These are phyloP conservation scores for Grosmannia clavigera DNA, from an alignment of 2,329 filamentous ascomycete species.

Conservation along the genomic window DNA sequence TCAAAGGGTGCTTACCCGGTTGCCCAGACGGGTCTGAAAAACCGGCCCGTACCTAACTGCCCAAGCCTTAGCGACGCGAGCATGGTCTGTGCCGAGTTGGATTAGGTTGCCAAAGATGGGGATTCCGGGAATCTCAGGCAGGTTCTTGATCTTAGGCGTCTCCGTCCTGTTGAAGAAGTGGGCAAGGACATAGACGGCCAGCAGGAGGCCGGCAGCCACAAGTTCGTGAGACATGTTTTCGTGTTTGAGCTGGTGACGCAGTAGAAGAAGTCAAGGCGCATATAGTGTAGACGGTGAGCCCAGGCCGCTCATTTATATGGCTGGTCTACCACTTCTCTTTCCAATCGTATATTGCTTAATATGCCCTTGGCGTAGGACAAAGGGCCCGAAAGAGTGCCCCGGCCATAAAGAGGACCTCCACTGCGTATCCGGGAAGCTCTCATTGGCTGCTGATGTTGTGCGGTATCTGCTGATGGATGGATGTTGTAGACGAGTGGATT, in stretches of 20 bases:
- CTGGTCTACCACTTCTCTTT: too few relatives aligned
- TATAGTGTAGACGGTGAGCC: neutral
- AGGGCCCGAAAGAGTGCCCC: too few relatives aligned
- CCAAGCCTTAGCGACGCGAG: constrained; percentile 42
- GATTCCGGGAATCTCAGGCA: constrained; percentile 48
- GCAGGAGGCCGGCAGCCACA: neutral
- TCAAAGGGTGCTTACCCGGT: constrained; percentile 27
- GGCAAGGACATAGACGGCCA: neutral
- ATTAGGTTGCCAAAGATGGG: constrained; percentile 52
- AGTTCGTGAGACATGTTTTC: neutral
- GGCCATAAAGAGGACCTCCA: neutral
- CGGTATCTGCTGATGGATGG: neutral
- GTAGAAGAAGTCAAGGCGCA: neutral
- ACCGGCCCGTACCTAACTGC: constrained; percentile 49
- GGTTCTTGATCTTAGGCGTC: constrained; percentile 44
- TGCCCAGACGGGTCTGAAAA: constrained; percentile 57
- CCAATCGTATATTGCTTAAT: too few relatives aligned
- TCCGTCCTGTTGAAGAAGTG: constrained; percentile 27
- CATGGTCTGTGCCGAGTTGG: constrained; percentile 45
- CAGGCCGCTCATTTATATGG: too few relatives aligned
- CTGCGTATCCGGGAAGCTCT: neutral
- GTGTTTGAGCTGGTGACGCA: neutral
- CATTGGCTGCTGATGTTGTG: neutral
- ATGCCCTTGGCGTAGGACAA: neutral
- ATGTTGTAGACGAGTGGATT: neutral